These are phyloP conservation scores for Psidium guajava DNA, from an alignment of 345 rosid genomes.

Conservation along the genomic window DNA sequence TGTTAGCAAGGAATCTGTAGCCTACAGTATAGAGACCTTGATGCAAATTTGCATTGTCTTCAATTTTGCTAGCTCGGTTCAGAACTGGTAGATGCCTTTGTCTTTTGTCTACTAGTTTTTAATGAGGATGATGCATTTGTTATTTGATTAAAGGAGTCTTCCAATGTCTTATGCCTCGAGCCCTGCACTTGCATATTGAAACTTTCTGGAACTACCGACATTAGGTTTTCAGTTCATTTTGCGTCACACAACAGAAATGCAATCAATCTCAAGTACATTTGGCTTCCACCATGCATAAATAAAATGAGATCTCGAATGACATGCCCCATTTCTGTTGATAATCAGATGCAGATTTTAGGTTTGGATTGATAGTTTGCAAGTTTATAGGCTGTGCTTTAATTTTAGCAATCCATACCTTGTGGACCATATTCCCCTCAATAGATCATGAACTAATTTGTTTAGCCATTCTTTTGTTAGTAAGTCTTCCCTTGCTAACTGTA, in stretches of 20 bases:
- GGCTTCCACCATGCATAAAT: background rate
- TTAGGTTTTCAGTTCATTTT: background rate
- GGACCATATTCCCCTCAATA: background rate
- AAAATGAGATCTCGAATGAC: background rate
- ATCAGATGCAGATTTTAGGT: background rate
- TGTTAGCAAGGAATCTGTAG: background rate
- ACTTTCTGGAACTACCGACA: background rate
- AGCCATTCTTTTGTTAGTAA: background rate
- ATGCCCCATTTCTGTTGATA: background rate
- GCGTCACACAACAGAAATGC: background rate
- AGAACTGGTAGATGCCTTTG: background rate
- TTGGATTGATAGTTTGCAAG: background rate
- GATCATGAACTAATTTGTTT: background rate
- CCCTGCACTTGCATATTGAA: background rate
- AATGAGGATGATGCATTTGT: background rate
- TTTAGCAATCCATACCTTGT: background rate
- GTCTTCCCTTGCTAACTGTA: background rate
- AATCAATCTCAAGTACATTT: background rate
- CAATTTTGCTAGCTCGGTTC: background rate
- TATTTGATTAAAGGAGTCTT: background rate
- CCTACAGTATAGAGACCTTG: fast-evolving
- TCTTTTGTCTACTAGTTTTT: background rate
- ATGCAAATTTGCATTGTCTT: background rate
- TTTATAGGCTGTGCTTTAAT: background rate
- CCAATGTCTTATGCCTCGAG: background rate